Evolutionary conservation across 768 basidiomycete species (phyloP).

Genomic region (Pleurotus sapidus): DNA sequence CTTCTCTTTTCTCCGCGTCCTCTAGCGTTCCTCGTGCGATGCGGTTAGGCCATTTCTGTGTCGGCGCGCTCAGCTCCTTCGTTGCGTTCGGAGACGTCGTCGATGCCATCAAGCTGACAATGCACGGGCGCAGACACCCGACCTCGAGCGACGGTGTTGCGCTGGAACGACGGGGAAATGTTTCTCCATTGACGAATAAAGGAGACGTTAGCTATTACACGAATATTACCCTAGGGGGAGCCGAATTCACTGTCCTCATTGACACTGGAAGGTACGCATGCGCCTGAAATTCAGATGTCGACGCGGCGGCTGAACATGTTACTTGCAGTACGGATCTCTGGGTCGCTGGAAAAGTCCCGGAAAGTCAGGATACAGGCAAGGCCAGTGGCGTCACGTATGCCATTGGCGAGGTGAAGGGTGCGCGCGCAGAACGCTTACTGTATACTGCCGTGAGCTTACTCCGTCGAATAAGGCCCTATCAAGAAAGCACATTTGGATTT

Average conservation of each 20-base stretch:
- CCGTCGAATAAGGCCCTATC: conserved; percentile 12
- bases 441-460: not conserved
- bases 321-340: conserved; percentile 19
- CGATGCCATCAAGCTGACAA: conserved; percentile 4
- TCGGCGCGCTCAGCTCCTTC: not conserved
- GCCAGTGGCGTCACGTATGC: conserved; percentile 15
- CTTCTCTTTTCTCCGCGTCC: not conserved
- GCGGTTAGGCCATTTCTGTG: not conserved
- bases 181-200: conserved; percentile 1
- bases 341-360: conserved; percentile 16
- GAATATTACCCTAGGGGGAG: conserved; percentile 18
- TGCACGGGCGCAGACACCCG: not conserved
- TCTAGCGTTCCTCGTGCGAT: not conserved
- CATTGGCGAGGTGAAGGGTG: conserved; percentile 15
- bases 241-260: conserved; percentile 13
- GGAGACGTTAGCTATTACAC: conserved; percentile 14
- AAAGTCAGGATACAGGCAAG: conserved; percentile 12
- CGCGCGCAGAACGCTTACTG: not conserved
- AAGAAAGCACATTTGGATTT: conserved; percentile 13
- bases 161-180: not conserved
- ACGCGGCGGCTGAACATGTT: not conserved
- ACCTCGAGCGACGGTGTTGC: not conserved
- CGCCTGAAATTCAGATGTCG: not conserved
- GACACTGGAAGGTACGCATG: conserved; percentile 20
- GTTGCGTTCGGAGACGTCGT: not conserved